Evolutionary conservation across 176 grass and related monocot species (phyloP).

Genomic region (Lolium rigidum): DNA sequence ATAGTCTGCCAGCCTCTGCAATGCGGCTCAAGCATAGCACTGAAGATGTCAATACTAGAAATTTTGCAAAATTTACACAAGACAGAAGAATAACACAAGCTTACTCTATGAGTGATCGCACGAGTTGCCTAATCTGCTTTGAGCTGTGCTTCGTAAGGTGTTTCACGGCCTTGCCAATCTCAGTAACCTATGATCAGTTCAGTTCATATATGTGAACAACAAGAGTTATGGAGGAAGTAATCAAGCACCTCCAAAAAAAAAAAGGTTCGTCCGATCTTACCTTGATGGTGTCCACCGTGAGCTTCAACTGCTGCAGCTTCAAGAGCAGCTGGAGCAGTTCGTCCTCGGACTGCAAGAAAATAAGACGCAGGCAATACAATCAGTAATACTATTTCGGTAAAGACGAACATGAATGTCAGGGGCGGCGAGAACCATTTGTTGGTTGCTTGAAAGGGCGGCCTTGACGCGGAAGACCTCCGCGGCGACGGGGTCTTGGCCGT

Average conservation of each 20-base stretch:
- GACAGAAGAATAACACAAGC: conserved; percentile 3
- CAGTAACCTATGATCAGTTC: conserved; percentile 59
- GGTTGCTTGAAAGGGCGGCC: conserved; percentile 36
- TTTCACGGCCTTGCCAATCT: conserved; percentile 60
- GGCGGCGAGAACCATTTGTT: conserved; percentile 42
- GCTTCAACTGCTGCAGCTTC: conserved; percentile 58
- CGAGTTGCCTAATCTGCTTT: conserved; percentile 63
- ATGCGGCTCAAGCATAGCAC: conserved; percentile 27
- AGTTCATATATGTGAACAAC: conserved; percentile 40
- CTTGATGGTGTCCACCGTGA: conserved; percentile 63
- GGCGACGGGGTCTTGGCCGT: conserved; percentile 15
- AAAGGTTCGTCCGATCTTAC: conserved; percentile 40
- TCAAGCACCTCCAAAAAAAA: conserved; percentile 29
- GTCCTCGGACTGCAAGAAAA: conserved; percentile 57
- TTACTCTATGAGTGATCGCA: conserved; percentile 63
- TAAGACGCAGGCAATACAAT: neutral
- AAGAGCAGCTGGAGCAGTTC: conserved; percentile 53
- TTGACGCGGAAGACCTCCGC: conserved; percentile 58
- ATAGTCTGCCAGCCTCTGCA: conserved; percentile 65
- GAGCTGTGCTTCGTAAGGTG: conserved; percentile 53
- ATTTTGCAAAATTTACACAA: neutral
- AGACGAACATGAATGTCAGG: neutral
- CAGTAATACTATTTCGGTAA: conserved; percentile 2
- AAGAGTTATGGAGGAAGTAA: neutral
- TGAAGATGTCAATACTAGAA: conserved; percentile 22